phyloP scores from a whole-genome alignment of 805 yeast genomes.

The Metschnikowia baotianmanensis region DNA sequence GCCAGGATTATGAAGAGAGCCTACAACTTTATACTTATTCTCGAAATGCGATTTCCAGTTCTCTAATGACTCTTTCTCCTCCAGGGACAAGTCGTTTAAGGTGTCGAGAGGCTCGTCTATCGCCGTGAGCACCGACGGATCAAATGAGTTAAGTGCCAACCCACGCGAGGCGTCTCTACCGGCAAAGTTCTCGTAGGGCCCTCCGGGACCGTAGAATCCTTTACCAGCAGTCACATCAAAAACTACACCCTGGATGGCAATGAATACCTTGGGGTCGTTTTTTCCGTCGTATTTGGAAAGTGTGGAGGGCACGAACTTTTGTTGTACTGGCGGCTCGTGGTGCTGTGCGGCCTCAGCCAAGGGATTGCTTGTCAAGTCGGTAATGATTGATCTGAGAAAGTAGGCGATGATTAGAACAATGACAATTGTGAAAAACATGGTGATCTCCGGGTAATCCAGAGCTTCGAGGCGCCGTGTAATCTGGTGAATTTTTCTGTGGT shows the following conservation, averaged over 20 bases:
- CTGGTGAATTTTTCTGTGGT: neutral
- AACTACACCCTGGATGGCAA: constrained; percentile 83
- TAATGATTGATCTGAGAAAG: constrained; percentile 28
- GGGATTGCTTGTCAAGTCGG: constrained; percentile 32
- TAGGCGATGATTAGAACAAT: constrained; percentile 31
- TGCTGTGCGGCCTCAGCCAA: constrained; percentile 20
- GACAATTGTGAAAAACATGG: constrained; percentile 29
- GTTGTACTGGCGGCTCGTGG: constrained; percentile 35
- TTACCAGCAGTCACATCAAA: constrained; percentile 81
- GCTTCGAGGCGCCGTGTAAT: too few relatives aligned
- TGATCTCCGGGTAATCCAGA: too few relatives aligned
- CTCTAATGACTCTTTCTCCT: constrained; percentile 65
- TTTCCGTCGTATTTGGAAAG: constrained; percentile 77
- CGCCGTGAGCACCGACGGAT: constrained; percentile 57
- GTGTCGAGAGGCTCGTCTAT: constrained; percentile 77
- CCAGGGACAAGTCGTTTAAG: constrained; percentile 55
- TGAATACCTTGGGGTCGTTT: constrained; percentile 74
- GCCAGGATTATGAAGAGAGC: constrained; percentile 49
- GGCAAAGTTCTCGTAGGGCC: constrained; percentile 92
- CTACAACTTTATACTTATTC: constrained; percentile 79
- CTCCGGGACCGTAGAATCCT: constrained; percentile 91
- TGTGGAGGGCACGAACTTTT: constrained; percentile 70
- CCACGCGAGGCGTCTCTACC: constrained; percentile 96
- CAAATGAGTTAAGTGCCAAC: constrained; percentile 84
- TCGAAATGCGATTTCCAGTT: constrained; percentile 86